Evolutionary conservation across 805 yeast genomes (phyloP).

Genomic region (Kodamaea laetipori): DNA sequence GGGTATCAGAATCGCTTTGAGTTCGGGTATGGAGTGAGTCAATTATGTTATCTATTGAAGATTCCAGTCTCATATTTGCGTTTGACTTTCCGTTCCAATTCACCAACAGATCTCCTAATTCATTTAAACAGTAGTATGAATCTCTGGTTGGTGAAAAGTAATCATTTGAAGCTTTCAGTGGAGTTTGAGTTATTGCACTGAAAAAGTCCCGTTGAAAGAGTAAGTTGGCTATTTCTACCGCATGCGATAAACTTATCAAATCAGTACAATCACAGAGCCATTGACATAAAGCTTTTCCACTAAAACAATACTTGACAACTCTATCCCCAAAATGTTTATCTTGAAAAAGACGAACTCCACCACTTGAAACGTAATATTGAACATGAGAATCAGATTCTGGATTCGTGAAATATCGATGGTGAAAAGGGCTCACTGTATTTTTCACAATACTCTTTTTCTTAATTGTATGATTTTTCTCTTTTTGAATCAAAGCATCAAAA

Average conservation of each 20-base stretch:
- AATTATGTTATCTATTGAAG: not conserved
- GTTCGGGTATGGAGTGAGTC: not conserved
- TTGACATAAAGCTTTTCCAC: slow-evolving; percentile 79
- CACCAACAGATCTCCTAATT: slow-evolving; percentile 42
- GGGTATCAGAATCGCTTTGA: not conserved
- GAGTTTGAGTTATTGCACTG: slow-evolving; percentile 41
- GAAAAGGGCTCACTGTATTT: slow-evolving; percentile 56
- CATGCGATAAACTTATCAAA: slow-evolving; percentile 53
- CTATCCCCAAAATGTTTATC: slow-evolving; percentile 36
- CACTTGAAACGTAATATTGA: slow-evolving; percentile 71
- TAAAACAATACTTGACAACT: slow-evolving; percentile 50
- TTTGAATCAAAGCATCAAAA: not conserved
- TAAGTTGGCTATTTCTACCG: slow-evolving; percentile 52
- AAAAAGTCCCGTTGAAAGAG: slow-evolving; percentile 52
- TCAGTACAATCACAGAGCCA: slow-evolving; percentile 94
- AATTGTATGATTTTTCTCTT: not conserved
- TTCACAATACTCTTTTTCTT: not conserved
- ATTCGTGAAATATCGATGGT: slow-evolving; percentile 77
- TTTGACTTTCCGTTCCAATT: slow-evolving; percentile 30
- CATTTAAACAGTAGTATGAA: slow-evolving; percentile 46
- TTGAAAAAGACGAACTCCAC: slow-evolving; percentile 64
- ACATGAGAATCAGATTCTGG: slow-evolving; percentile 83
- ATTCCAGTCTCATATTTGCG: not conserved
- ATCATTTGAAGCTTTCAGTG: slow-evolving; percentile 32
- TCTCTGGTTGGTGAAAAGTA: slow-evolving; percentile 36